Evolutionary conservation across 31 red algal genomes (phyloP).

Genomic region (Endocladia muricata): DNA sequence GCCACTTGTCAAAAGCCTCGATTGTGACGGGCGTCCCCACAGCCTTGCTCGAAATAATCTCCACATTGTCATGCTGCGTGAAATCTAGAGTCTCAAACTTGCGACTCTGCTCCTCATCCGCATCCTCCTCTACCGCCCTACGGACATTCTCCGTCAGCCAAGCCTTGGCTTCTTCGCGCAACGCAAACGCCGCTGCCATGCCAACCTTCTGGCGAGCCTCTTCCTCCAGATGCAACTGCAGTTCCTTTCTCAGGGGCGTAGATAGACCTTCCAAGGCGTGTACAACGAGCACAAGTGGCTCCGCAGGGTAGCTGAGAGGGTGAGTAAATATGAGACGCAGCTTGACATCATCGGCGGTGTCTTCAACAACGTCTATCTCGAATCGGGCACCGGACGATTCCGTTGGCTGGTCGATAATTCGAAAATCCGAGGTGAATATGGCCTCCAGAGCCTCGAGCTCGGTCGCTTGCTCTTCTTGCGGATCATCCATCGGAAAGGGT

Average conservation of each 20-base stretch:
- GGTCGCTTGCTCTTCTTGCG: constrained; percentile 50
- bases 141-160: constrained; percentile 45
- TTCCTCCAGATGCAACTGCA: constrained; percentile 25
- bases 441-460: constrained; percentile 59
- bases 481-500: constrained; percentile 31
- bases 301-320: constrained; percentile 35
- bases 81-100: constrained; percentile 45
- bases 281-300: constrained; percentile 17
- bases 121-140: constrained; percentile 11
- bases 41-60: constrained; percentile 55
- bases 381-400: constrained; percentile 25
- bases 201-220: constrained; percentile 21
- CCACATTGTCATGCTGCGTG: constrained; percentile 43
- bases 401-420: constrained; percentile 8
- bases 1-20: constrained; percentile 59
- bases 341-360: constrained; percentile 18
- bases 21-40: constrained; percentile 72
- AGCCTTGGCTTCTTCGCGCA: constrained; percentile 46
- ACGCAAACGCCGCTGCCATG: constrained; percentile 28
- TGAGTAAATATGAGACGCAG: constrained; percentile 34
- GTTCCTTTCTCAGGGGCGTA: constrained; percentile 20
- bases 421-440: constrained; percentile 34
- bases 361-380: constrained; percentile 35
- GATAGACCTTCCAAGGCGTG: constrained; percentile 45
- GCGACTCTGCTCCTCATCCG: neutral